Percentiles rank a stretch among this genome's conserved stretches.
phyloP scores from a whole-genome alignment of 2,329 filamentous ascomycete genomes.

The Rachicladosporium sp. region DNA sequence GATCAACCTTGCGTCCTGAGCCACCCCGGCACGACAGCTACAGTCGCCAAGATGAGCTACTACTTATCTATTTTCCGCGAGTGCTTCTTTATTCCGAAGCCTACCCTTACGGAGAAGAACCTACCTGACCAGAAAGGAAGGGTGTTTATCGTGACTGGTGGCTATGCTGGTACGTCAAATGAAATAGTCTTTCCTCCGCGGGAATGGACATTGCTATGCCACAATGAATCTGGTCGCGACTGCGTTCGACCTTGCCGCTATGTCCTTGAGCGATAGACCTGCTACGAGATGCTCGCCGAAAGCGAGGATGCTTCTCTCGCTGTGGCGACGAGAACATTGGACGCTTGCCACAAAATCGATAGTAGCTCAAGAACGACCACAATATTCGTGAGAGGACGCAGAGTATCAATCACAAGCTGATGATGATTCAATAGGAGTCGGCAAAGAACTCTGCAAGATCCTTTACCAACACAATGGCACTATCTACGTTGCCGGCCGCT shows the following conservation, averaged over 20 bases:
- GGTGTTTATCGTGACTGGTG: conserved; percentile 43
- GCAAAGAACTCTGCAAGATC: conserved; percentile 40
- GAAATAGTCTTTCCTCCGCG: no score
- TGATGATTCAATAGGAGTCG: conserved; percentile 22
- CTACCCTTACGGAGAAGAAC: conserved; percentile 31
- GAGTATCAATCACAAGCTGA: neutral
- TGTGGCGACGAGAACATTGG: no score
- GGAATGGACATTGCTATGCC: no score
- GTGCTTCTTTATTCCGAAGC: conserved; percentile 20
- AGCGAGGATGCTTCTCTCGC: no score
- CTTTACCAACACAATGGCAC: conserved; percentile 43
- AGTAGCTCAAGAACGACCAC: no score
- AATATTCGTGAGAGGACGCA: conserved; percentile 35
- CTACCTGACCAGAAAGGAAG: conserved; percentile 31
- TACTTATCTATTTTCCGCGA: conserved; percentile 11
- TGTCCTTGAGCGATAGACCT: no score
- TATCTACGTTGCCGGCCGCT: conserved; percentile 44
- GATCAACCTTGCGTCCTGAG: no score
- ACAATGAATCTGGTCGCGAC: no score
- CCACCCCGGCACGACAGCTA: no score
- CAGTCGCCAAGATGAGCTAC: conserved; percentile 1
- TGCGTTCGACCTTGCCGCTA: no score
- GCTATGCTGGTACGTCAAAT: conserved; percentile 24
- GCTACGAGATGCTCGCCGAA: no score
- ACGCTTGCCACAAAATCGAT: no score